These are phyloP conservation scores for Sphagnum magellanicum DNA, from an alignment of 228 moss, liverwort and hornwort genomes.

Conservation along the genomic window DNA sequence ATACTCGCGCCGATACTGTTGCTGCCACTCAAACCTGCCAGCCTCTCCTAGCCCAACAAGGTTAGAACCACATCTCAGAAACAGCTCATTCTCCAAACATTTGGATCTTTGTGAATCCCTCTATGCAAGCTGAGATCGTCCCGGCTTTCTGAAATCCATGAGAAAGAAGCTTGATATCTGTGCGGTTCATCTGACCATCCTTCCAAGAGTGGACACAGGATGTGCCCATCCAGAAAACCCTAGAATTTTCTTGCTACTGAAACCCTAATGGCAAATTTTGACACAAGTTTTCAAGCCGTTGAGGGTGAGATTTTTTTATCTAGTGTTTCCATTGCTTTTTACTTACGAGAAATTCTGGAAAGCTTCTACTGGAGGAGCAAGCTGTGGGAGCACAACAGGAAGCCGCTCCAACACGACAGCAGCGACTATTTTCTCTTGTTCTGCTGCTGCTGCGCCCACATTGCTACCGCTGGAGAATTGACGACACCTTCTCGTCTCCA, in stretches of 20 bases:
- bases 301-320: no score
- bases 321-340: no score
- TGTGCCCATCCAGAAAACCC: no score
- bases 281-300: no score
- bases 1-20: conserved; percentile 92
- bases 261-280: no score
- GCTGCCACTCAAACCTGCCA: conserved; percentile 86
- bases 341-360: conserved; percentile 79
- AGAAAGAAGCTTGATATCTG: not conserved
- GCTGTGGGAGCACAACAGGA: conserved; percentile 66
- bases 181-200: no score
- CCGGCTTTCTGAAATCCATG: not conserved
- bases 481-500: not conserved
- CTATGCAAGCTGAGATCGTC: no score
- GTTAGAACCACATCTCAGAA: not conserved
- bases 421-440: conserved; percentile 56
- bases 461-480: conserved; percentile 4
- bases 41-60: not conserved
- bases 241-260: no score
- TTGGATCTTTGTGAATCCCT: not conserved
- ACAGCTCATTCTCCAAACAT: not conserved
- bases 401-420: conserved; percentile 88
- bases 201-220: no score
- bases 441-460: conserved; percentile 1
- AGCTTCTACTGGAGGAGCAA: conserved; percentile 37